phyloP scores from a whole-genome alignment of 257 asterid species.

The Capsicum chinense region DNA sequence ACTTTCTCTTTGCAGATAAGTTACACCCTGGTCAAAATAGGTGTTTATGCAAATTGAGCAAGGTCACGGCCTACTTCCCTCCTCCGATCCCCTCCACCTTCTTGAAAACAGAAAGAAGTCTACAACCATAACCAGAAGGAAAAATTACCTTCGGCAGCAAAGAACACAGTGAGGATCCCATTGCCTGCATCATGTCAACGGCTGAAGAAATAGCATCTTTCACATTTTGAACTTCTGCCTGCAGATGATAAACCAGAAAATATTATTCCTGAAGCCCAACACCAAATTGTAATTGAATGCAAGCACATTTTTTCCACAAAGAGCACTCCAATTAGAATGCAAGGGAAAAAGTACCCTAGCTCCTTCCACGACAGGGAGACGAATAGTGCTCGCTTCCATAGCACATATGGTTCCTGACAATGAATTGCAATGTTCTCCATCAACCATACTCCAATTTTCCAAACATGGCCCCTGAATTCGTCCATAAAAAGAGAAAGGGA shows the following conservation, averaged over 20 bases:
- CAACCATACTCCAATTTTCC: constrained; percentile 64
- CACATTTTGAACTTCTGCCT: constrained; percentile 70
- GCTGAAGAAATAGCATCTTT: constrained; percentile 75
- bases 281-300: neutral
- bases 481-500: constrained; percentile 23
- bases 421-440: constrained; percentile 60
- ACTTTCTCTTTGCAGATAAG: neutral
- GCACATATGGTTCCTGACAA: constrained; percentile 65
- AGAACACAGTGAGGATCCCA: constrained; percentile 73
- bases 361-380: constrained; percentile 74
- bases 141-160: constrained; percentile 59
- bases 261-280: constrained; percentile 8
- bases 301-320: too few relatives aligned
- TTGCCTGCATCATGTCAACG: constrained; percentile 78
- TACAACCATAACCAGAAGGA: constrained; percentile 2
- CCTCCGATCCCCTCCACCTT: neutral
- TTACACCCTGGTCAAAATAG: neutral
- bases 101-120: constrained; percentile 17
- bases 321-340: neutral
- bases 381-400: constrained; percentile 66
- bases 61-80: neutral
- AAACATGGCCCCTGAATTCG: constrained; percentile 62
- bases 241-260: constrained; percentile 37
- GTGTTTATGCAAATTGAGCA: neutral
- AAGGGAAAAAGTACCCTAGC: constrained; percentile 60